Conservation (phyloP, 2,329 filamentous ascomycete genomes). For the Claviceps africana region DNA sequence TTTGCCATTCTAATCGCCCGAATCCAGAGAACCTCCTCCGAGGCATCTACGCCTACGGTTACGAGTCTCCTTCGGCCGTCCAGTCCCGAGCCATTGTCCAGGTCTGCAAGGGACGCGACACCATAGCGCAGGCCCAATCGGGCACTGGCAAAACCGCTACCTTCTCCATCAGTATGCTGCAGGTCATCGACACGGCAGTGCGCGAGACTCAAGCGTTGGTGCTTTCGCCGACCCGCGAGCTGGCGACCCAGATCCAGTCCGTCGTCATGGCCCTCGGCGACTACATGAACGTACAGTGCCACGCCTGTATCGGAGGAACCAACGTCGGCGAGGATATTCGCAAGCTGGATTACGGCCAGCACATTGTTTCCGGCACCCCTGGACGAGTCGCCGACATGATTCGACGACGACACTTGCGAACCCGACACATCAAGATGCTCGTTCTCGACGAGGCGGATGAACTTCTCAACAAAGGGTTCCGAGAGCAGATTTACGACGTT, state of each 20-base stretch:
- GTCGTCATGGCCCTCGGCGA: slow-evolving; percentile 99
- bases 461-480: slow-evolving; percentile 80
- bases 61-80: slow-evolving; percentile 93
- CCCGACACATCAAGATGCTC: slow-evolving; percentile 51
- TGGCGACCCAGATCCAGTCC: slow-evolving; percentile 95
- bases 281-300: slow-evolving; percentile 99
- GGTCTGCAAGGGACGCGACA: slow-evolving; percentile 97
- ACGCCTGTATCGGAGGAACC: slow-evolving; percentile 95
- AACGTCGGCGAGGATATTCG: slow-evolving; percentile 96
- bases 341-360: slow-evolving; percentile 93
- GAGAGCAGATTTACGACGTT: slow-evolving; percentile 98
- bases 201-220: slow-evolving; percentile 91
- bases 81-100: slow-evolving; percentile 97
- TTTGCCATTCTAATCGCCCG: neutral
- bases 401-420: slow-evolving; percentile 40
- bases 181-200: slow-evolving; percentile 87
- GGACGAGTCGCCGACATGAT: slow-evolving; percentile 69
- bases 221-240: slow-evolving; percentile 86
- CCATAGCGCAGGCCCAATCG: slow-evolving; percentile 94
- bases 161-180: slow-evolving; percentile 90
- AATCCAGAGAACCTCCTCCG: slow-evolving; percentile 72
- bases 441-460: slow-evolving; percentile 49
- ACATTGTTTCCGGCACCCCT: slow-evolving; percentile 95
- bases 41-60: slow-evolving; percentile 95
- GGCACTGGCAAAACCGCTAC: slow-evolving; percentile 95